Evolutionary conservation across 192 early-diverging fungal genomes (phyloP), one percentile per base, ranked within the genome.

Genomic region (Polychytrium aggregatum): DNA sequence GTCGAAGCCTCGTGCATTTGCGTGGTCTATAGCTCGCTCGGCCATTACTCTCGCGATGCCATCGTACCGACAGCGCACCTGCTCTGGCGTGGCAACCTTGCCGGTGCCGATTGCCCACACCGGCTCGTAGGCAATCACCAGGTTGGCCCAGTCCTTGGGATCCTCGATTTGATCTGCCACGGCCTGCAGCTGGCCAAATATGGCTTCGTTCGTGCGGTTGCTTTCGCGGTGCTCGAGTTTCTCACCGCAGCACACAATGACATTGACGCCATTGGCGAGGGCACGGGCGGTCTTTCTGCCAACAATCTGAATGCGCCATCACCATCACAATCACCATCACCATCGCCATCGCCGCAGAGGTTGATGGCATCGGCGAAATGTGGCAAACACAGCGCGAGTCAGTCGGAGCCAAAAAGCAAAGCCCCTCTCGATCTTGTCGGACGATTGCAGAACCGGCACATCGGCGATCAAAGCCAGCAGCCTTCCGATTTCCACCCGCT

Each of bases 81-180:
- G 89, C 33, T 84, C 70, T 42, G 87, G 88, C 18, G 63, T 60
- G 37, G 96, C 93, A 10, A 98, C 93, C 82, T 91, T 91, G 53
- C 96, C 96, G 17, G 96, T 99, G 43, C 96, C 94, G 57, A 99
- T 97, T 29, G 96, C 96, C 96, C 96, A 99, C 46, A 99, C 96
- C 45, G 96, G 96, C 75, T 99, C 96, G 68, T 99, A 99, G 55
- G 96, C 96, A 71, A 99, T 76, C 13, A 97, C 94, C 53, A 99
- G 78, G 61, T 89, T 78, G 41, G 66, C 67, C 96, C 95, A 98
- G 73, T 96, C 87, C 18, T 56, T 65, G 31, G 57, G 57, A n/a
- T n/a, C n/a, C 14, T 36, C 34, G 56, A 95, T 56, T 36, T 73
- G 68, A 44, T 76, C 71, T 54, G 82, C 76, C 46, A 95, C 84